phyloP scores from a whole-genome alignment of 2,329 filamentous ascomycete genomes.

The Podosphaera xanthii region DNA sequence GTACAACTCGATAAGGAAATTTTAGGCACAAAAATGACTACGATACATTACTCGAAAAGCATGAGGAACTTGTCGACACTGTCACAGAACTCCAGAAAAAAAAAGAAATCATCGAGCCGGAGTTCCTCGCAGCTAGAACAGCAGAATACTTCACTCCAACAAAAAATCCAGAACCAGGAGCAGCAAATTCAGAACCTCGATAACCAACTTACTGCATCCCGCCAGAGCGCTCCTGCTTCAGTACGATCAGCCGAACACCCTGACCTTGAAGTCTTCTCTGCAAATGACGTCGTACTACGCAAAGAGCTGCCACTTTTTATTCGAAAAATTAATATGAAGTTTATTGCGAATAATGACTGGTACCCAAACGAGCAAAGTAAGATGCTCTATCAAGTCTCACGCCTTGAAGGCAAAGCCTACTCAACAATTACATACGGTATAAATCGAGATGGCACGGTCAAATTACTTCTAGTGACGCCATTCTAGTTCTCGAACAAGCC shows the following conservation, averaged over 20 bases:
- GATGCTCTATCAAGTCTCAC: not conserved
- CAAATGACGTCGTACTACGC: not conserved
- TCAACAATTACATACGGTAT: not conserved
- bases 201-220: not conserved
- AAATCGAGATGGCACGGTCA: not conserved
- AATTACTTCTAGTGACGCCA: not conserved
- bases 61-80: not conserved
- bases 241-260: not conserved
- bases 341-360: not conserved
- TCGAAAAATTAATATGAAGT: not conserved
- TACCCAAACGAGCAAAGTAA: not conserved
- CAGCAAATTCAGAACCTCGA: constrained; percentile 1
- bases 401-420: not conserved
- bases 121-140: not conserved
- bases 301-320: not conserved
- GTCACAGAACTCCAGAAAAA: not conserved
- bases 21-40: not conserved
- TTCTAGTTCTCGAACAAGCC: not conserved
- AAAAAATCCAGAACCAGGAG: not conserved
- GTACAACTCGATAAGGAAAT: not conserved
- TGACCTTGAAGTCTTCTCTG: not conserved
- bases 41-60: constrained; percentile 1
- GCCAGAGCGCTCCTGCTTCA: not conserved
- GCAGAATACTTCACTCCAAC: not conserved
- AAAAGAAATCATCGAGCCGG: not conserved